These are phyloP conservation scores for Rosa lucieae DNA, from an alignment of 306 rosid genomes.

Conservation along the genomic window DNA sequence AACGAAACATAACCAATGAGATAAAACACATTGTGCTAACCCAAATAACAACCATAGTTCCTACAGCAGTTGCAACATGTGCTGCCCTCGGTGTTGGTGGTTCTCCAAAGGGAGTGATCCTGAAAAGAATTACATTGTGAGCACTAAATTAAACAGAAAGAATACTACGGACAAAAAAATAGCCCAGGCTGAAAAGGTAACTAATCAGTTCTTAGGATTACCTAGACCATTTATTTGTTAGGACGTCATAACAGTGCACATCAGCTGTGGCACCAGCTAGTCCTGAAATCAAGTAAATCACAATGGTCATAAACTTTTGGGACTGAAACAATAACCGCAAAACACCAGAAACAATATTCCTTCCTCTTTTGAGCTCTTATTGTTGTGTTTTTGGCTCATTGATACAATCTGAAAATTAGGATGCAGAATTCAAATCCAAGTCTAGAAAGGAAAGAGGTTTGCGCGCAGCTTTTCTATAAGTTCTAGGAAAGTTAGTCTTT, in stretches of 20 bases:
- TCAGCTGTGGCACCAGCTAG: conserved; percentile 99
- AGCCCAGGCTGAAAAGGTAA: conserved; percentile 16
- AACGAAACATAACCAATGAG: conserved; percentile 12
- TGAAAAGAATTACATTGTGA: conserved; percentile 34
- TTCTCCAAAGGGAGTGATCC: conserved; percentile 93
- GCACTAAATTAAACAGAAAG: conserved; percentile 21
- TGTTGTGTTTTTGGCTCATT: too few species aligned
- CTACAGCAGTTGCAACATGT: conserved; percentile 99
- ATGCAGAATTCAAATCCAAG: too few species aligned
- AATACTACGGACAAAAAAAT: conserved; percentile 4
- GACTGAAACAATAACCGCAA: conserved; percentile 10
- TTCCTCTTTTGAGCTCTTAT: conserved; percentile 7
- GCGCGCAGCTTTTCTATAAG: too few species aligned
- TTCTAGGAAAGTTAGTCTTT: too few species aligned
- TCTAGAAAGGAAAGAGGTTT: too few species aligned
- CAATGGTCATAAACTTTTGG: conserved; percentile 26
- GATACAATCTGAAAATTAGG: too few species aligned
- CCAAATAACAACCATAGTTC: conserved; percentile 99
- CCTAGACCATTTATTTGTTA: conserved; percentile 99
- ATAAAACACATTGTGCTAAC: conserved; percentile 38
- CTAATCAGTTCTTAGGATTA: conserved; percentile 32
- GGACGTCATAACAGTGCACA: conserved; percentile 92
- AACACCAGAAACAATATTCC: not conserved
- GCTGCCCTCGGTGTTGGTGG: conserved; percentile 99
- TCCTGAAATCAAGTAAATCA: conserved; percentile 63